Evolutionary conservation across 2,329 filamentous ascomycete species (phyloP).

Genomic region (Colletotrichum gloeosporioides): DNA sequence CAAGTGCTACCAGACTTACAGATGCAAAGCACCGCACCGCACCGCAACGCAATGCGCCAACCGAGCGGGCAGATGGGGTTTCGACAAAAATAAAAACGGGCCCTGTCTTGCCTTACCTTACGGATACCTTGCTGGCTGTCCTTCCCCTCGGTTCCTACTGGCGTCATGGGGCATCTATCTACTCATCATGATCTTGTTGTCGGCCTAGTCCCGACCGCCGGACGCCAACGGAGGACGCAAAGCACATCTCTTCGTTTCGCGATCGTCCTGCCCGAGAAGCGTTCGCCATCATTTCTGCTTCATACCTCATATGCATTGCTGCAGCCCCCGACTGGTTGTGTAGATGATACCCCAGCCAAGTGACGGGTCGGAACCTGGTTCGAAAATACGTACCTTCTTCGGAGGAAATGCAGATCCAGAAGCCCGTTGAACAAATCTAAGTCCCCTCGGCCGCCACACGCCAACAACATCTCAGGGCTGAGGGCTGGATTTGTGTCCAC

Average conservation of each 20-base stretch:
- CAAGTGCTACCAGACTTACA: not conserved
- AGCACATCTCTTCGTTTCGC: not conserved
- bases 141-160: not conserved
- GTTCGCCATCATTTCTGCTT: not conserved
- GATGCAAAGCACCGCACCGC: not conserved
- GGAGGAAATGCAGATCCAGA: not conserved
- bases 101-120: not conserved
- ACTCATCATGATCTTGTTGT: not conserved
- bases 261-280: not conserved
- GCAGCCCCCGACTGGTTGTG: not conserved
- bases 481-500: not conserved
- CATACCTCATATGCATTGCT: not conserved
- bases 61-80: constrained; percentile 2
- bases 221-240: not conserved
- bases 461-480: not conserved
- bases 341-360: not conserved
- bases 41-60: not conserved
- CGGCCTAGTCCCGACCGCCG: not conserved
- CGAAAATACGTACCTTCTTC: not conserved
- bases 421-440: not conserved
- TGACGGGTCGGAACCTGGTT: not conserved
- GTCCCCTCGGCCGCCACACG: not conserved
- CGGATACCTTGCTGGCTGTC: not conserved
- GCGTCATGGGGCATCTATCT: not conserved
- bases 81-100: not conserved